phyloP scores from a whole-genome alignment of 441 rosid species.

The Populus hybrid region DNA sequence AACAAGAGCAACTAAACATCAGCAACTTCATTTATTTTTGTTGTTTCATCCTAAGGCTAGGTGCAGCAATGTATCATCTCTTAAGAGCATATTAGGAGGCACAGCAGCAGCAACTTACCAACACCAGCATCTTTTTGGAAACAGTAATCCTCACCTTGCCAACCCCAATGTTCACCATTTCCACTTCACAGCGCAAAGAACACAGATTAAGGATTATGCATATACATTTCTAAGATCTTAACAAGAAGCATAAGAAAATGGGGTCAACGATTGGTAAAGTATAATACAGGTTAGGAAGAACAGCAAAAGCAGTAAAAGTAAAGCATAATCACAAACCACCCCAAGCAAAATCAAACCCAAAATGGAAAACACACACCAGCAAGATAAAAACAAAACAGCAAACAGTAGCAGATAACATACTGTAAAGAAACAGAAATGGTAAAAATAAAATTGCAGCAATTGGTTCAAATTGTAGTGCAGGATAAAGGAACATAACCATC shows the following conservation, averaged over 20 bases:
- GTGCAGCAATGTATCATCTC: too few relatives aligned
- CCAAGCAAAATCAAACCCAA: neutral
- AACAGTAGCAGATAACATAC: slow-evolving; percentile 6
- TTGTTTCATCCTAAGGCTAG: too few relatives aligned
- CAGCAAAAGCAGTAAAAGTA: neutral
- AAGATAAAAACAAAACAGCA: slow-evolving; percentile 11
- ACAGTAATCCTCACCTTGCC: slow-evolving; percentile 36
- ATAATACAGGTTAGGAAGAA: neutral
- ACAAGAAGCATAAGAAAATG: neutral
- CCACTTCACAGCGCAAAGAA: slow-evolving; percentile 18
- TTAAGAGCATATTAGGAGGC: too few relatives aligned
- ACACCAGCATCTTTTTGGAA: too few relatives aligned
- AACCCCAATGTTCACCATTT: slow-evolving; percentile 40
- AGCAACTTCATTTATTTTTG: too few relatives aligned
- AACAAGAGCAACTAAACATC: too few relatives aligned
- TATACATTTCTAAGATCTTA: neutral
- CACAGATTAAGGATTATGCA: neutral
- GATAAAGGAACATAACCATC: neutral
- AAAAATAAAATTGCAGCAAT: slow-evolving; percentile 6
- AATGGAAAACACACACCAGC: slow-evolving; percentile 1
- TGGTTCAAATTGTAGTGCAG: slow-evolving; percentile 11
- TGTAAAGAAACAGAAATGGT: neutral
- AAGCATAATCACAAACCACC: neutral
- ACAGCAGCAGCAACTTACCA: too few relatives aligned
- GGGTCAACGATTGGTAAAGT: neutral